A percentile compares a stretch with the other conserved stretches of the same genome.
These are phyloP conservation scores for Vigna trinervia DNA, from an alignment of 306 rosid species.

Conservation along the genomic window DNA sequence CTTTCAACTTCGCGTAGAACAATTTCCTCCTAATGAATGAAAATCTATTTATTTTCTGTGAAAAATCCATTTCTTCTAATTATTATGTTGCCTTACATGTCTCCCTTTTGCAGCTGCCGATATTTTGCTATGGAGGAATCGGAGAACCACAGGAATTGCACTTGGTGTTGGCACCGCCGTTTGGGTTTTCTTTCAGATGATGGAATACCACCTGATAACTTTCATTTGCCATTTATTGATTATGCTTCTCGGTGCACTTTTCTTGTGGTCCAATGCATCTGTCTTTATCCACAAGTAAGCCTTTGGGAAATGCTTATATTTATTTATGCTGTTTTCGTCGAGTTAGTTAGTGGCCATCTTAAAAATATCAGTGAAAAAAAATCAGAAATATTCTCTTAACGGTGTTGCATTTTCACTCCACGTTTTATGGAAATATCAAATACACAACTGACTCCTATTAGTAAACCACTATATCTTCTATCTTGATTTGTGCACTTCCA, in stretches of 20 bases:
- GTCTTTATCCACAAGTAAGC: slow-evolving; percentile 79
- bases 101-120: slow-evolving; percentile 75
- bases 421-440: background rate
- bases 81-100: slow-evolving; percentile 29
- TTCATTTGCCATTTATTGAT: slow-evolving; percentile 74
- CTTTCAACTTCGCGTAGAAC: background rate
- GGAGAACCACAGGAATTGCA: slow-evolving; percentile 64
- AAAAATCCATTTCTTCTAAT: background rate
- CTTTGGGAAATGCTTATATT: background rate
- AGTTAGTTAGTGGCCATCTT: slow-evolving; percentile 7
- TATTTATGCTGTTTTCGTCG: background rate
- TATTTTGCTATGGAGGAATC: slow-evolving; percentile 88
- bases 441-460: background rate
- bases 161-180: slow-evolving; percentile 75
- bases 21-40: background rate
- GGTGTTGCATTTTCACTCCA: background rate
- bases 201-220: slow-evolving; percentile 77
- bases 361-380: background rate
- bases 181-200: slow-evolving; percentile 82
- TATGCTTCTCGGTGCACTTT: slow-evolving; percentile 54
- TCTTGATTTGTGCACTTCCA: slow-evolving; percentile 34
- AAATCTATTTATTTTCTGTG: background rate
- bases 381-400: background rate
- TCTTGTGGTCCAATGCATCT: slow-evolving; percentile 80
- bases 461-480: background rate